phyloP scores from a whole-genome alignment of 2,329 filamentous ascomycete species.

The Teratosphaeria pseudoeucalypti region DNA sequence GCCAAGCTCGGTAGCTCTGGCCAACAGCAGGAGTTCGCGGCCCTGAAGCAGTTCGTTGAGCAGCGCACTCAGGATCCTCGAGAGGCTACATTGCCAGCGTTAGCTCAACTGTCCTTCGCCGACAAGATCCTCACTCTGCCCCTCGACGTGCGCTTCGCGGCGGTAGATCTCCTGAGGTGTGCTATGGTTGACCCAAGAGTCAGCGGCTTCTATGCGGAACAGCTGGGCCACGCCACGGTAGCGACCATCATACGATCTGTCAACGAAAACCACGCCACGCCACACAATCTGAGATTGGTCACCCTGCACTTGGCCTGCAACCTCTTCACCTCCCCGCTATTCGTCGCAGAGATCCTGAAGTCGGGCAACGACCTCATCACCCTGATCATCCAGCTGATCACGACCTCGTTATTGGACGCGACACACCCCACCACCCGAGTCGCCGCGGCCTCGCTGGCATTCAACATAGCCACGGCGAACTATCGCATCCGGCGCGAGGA shows the following conservation, averaged over 20 bases:
- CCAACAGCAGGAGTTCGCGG: conserved; percentile 50
- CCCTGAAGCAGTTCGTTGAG: conserved; percentile 62
- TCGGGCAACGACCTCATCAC: conserved; percentile 4
- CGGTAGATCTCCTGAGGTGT: conserved; percentile 76
- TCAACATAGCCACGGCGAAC: conserved; percentile 67
- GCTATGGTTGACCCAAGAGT: conserved; percentile 68
- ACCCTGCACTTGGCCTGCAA: conserved; percentile 78
- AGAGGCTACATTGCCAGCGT: conserved; percentile 60
- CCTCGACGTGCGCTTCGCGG: conserved; percentile 59
- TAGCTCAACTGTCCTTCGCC: conserved; percentile 49
- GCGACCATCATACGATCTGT: conserved; percentile 48
- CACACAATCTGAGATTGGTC: conserved; percentile 75
- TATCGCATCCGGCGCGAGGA: conserved; percentile 53
- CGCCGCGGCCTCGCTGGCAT: conserved; percentile 70
- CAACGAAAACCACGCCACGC: conserved; percentile 49
- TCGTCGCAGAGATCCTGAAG: conserved; percentile 37
- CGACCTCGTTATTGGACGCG: conserved; percentile 68
- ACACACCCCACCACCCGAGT: conserved; percentile 65
- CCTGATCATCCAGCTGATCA: conserved; percentile 56
- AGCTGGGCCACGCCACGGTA: conserved; percentile 53
- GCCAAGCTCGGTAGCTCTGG: conserved; percentile 61
- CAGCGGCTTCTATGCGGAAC: conserved; percentile 73
- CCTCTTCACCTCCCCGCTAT: conserved; percentile 66
- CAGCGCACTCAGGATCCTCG: conserved; percentile 49
- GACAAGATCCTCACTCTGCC: conserved; percentile 39